These are phyloP conservation scores for Penicillium crystallinum DNA, from an alignment of 495 filamentous ascomycete genomes.

Conservation along the genomic window DNA sequence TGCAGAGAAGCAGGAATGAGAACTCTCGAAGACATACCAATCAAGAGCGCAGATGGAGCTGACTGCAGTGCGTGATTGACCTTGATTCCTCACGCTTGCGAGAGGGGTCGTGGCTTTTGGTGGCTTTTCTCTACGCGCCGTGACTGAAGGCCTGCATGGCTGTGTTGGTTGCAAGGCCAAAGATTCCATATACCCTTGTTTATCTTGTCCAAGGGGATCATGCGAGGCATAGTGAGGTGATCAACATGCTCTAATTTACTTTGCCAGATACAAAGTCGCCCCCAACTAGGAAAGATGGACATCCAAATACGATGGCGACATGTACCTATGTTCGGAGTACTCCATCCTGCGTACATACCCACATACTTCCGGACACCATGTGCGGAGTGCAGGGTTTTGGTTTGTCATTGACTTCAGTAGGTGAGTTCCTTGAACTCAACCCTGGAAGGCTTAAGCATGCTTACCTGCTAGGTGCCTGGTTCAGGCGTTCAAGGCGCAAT, in stretches of 20 bases:
- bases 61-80: neutral
- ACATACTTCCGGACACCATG: no score
- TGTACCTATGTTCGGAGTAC: no score
- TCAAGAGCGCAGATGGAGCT: neutral
- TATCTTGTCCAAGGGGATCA: neutral
- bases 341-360: no score
- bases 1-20: conserved; percentile 5
- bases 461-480: neutral
- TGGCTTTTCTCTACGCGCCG: neutral
- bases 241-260: neutral
- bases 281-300: no score
- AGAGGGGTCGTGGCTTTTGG: conserved; percentile 1
- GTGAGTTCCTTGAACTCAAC: neutral
- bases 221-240: neutral
- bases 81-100: neutral
- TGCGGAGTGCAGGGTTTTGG: no score
- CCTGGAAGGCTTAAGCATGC: neutral
- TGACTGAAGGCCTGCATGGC: neutral
- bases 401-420: neutral
- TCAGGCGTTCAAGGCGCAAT: neutral
- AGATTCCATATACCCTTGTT: neutral
- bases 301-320: neutral
- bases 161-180: neutral
- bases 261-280: neutral
- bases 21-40: neutral